Evolutionary conservation across 345 rosid genomes (phyloP).

Genomic region (Erucastrum elatum): DNA sequence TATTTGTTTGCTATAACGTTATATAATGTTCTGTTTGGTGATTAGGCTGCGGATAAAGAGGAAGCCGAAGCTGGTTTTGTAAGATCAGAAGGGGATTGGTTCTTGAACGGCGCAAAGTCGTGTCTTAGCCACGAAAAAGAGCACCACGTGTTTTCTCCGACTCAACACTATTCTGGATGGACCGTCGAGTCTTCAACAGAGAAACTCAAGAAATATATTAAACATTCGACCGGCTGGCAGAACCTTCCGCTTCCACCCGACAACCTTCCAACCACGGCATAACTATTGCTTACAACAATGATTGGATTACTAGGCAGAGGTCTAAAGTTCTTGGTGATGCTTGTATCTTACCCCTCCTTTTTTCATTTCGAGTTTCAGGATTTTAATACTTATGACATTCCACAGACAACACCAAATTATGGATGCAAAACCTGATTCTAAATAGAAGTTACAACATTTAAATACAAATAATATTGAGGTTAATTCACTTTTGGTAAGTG

Average conservation of each 20-base stretch:
- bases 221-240: constrained; percentile 80
- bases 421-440: neutral
- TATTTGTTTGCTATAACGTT: neutral
- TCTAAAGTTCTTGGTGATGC: neutral
- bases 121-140: constrained; percentile 50
- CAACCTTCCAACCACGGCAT: neutral
- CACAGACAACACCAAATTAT: neutral
- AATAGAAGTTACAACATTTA: neutral
- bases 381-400: neutral
- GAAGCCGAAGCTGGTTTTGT: constrained; percentile 53
- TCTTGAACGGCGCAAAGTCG: constrained; percentile 60
- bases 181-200: constrained; percentile 69
- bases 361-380: neutral
- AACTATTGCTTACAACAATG: neutral
- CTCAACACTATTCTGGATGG: constrained; percentile 68
- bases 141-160: constrained; percentile 59
- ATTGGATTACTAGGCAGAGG: neutral
- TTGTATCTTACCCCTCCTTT: neutral
- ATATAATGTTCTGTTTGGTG: constrained; percentile 4
- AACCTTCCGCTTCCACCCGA: constrained; percentile 57
- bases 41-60: constrained; percentile 74
- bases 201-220: constrained; percentile 67
- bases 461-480: neutral
- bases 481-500: neutral
- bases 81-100: constrained; percentile 80